Evolutionary conservation across 768 basidiomycete genomes (phyloP).

Genomic region (Omphalotus guepiniiformis): DNA sequence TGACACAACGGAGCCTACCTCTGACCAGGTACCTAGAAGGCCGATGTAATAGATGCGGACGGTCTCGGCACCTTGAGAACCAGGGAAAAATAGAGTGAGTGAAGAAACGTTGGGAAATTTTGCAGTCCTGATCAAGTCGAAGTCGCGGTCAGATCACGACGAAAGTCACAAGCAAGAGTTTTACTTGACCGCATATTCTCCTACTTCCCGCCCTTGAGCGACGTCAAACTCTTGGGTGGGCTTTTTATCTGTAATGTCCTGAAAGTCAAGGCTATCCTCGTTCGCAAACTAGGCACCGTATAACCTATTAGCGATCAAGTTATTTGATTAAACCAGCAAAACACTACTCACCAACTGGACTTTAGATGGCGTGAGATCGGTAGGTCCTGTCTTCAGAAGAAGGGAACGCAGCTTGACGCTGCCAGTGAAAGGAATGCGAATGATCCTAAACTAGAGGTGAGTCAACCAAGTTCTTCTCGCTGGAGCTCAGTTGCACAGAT

Average conservation of each 20-base stretch:
- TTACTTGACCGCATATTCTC: slow-evolving; percentile 83
- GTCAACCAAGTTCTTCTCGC: slow-evolving; percentile 4
- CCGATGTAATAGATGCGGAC: slow-evolving; percentile 81
- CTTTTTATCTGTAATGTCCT: slow-evolving; percentile 55
- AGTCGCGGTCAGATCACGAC: background rate
- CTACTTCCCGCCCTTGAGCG: slow-evolving; percentile 68
- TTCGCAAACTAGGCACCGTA: slow-evolving; percentile 62
- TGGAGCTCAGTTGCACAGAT: background rate
- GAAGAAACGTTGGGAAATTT: slow-evolving; percentile 83
- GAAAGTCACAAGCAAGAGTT: slow-evolving; percentile 11
- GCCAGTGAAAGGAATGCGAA: slow-evolving; percentile 84
- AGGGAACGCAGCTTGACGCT: slow-evolving; percentile 81
- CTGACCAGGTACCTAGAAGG: slow-evolving; percentile 76
- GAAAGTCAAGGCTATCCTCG: slow-evolving; percentile 76
- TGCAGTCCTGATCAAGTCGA: slow-evolving; percentile 53
- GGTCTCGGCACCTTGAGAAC: slow-evolving; percentile 73
- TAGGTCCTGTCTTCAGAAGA: slow-evolving; percentile 81
- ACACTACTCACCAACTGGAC: slow-evolving; percentile 56
- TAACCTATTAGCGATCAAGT: background rate
- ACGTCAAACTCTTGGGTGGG: slow-evolving; percentile 73
- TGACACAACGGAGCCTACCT: slow-evolving; percentile 38
- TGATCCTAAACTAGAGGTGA: slow-evolving; percentile 46
- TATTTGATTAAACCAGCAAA: background rate
- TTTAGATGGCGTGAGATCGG: slow-evolving; percentile 69
- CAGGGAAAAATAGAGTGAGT: slow-evolving; percentile 80